These are phyloP conservation scores for Solanum tarapatanum DNA, from an alignment of 257 asterid species.

Conservation along the genomic window DNA sequence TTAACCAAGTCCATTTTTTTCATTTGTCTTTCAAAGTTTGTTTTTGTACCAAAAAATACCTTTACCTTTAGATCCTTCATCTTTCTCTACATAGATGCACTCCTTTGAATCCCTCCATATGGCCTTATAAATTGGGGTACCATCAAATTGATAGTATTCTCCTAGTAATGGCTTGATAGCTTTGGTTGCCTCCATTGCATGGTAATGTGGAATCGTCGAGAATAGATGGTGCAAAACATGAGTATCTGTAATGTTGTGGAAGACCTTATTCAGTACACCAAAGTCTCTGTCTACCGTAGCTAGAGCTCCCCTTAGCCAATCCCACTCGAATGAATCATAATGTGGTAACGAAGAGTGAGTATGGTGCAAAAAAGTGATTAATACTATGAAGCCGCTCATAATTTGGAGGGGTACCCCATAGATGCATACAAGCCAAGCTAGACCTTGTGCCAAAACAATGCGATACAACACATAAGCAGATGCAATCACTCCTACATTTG, in stretches of 20 bases:
- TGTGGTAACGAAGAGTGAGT: neutral
- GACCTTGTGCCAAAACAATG: neutral
- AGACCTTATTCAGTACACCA: neutral
- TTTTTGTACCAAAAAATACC: neutral
- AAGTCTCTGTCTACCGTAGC: neutral
- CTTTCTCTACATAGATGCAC: neutral
- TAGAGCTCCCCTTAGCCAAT: neutral
- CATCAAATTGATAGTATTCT: neutral
- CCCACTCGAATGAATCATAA: neutral
- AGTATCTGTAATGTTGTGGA: neutral
- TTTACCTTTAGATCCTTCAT: neutral
- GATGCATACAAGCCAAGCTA: too few species aligned
- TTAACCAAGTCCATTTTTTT: neutral
- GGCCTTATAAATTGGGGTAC: neutral
- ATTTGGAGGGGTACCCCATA: too few species aligned
- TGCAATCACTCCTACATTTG: neutral
- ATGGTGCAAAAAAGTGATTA: too few species aligned
- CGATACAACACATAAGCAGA: neutral
- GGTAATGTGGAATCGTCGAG: neutral
- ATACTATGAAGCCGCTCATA: too few species aligned
- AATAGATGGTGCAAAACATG: neutral
- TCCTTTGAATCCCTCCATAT: neutral
- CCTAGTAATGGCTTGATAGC: neutral
- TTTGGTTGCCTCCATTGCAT: neutral
- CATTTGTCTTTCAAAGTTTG: too few species aligned